phyloP scores from a whole-genome alignment of 768 basidiomycete species.

The Suillus ampliporus region DNA sequence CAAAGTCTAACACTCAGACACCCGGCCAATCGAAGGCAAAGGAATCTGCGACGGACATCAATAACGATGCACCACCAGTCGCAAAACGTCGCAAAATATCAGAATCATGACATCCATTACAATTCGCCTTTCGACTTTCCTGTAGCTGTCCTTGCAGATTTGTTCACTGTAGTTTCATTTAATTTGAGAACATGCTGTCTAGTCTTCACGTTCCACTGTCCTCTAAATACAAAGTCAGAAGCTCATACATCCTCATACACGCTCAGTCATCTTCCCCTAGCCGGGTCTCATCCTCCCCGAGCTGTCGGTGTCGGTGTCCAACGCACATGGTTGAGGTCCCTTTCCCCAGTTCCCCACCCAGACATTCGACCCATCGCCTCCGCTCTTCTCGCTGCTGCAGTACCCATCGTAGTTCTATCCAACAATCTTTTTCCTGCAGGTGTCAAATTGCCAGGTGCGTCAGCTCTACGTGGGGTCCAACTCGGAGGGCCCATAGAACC shows the following conservation, averaged over 20 bases:
- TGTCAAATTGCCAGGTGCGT: constrained; percentile 77
- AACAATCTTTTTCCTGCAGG: constrained; percentile 85
- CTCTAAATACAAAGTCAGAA: neutral
- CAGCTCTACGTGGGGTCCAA: constrained; percentile 78
- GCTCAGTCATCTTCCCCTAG: constrained; percentile 29
- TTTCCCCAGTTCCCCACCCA: constrained; percentile 66
- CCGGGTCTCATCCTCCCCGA: constrained; percentile 32
- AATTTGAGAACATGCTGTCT: neutral
- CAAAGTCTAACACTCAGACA: constrained; percentile 44
- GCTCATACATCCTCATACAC: neutral
- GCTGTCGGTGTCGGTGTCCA: constrained; percentile 81
- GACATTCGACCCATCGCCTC: constrained; percentile 68
- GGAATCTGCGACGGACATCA: constrained; percentile 26
- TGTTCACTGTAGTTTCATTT: constrained; percentile 1
- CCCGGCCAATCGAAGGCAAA: constrained; percentile 24
- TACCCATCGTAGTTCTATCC: constrained; percentile 72
- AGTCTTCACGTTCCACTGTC: neutral
- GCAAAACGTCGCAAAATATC: constrained; percentile 66
- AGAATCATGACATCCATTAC: constrained; percentile 25
- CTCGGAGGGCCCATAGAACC: constrained; percentile 80
- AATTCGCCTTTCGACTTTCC: constrained; percentile 16
- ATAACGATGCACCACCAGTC: constrained; percentile 41
- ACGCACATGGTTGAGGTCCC: constrained; percentile 66
- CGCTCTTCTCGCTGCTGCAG: constrained; percentile 63
- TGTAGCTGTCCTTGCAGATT: constrained; percentile 1